phyloP scores from a whole-genome alignment of 352 stramenopile species.

The Phytophthora pisi region DNA sequence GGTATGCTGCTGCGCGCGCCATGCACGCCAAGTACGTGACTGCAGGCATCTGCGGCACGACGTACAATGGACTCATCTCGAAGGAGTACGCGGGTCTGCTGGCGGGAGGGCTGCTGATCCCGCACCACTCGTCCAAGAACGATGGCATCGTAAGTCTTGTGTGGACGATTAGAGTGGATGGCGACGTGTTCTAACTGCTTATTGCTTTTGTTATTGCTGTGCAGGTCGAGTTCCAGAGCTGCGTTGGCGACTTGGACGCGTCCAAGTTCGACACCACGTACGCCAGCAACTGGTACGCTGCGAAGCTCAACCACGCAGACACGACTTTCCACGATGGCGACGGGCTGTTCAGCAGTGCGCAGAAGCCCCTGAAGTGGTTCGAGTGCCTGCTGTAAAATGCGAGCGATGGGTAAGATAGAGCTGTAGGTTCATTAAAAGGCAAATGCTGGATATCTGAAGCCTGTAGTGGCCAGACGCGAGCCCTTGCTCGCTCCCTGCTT shows the following conservation, averaged over 20 bases:
- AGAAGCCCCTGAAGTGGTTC: constrained; percentile 73
- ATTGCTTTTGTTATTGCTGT: background rate
- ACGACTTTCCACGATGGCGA: constrained; percentile 67
- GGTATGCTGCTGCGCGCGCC: constrained; percentile 41
- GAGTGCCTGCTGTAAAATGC: constrained; percentile 45
- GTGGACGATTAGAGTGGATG: background rate
- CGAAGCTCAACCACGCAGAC: constrained; percentile 65
- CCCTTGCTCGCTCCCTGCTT: background rate
- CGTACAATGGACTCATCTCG: constrained; percentile 45
- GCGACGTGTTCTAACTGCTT: constrained; percentile 1
- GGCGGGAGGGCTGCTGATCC: constrained; percentile 39
- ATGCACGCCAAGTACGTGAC: constrained; percentile 45
- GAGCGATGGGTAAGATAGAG: background rate
- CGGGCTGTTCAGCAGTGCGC: constrained; percentile 44
- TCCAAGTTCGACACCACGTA: constrained; percentile 43
- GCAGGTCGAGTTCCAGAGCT: constrained; percentile 68
- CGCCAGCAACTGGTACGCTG: constrained; percentile 52
- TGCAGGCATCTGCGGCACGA: constrained; percentile 47
- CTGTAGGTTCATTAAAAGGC: constrained; percentile 1
- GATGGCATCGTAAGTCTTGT: constrained; percentile 51
- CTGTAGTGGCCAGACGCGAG: background rate
- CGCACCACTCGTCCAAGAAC: constrained; percentile 57
- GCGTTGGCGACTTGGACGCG: constrained; percentile 40
- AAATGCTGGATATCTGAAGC: background rate
- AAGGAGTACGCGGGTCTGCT: constrained; percentile 40